These are phyloP conservation scores for Daldinia eschscholtzii DNA, from an alignment of 2,329 filamentous ascomycete species.

Conservation along the genomic window DNA sequence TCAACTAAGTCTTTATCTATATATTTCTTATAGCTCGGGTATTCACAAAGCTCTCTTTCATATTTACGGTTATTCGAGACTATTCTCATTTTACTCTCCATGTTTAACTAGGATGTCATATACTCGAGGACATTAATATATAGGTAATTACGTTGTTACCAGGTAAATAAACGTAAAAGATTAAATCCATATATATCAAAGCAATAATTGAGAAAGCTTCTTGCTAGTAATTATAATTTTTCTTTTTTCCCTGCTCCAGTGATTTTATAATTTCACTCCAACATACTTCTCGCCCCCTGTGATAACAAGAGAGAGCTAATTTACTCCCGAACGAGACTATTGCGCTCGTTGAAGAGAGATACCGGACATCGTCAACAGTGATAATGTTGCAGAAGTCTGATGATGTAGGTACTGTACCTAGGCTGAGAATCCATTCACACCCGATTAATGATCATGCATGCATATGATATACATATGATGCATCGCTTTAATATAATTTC, in stretches of 20 bases:
- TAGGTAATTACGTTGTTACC: too few species aligned
- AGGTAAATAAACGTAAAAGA: not conserved
- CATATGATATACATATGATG: conserved; percentile 10
- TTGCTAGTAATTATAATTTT: not conserved
- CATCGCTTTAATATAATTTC: not conserved
- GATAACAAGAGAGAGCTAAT: not conserved
- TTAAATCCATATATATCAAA: not conserved
- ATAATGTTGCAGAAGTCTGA: not conserved
- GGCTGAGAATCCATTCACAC: not conserved
- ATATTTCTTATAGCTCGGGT: too few species aligned
- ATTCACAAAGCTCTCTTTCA: not conserved
- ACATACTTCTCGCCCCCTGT: not conserved
- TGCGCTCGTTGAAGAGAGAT: not conserved
- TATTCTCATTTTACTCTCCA: too few species aligned
- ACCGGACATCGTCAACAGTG: not conserved
- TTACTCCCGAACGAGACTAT: not conserved
- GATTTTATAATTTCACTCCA: not conserved
- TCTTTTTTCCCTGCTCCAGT: not conserved
- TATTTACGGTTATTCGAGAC: not conserved
- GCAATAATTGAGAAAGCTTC: not conserved
- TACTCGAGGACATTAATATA: too few species aligned
- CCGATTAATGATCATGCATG: conserved; percentile 1
- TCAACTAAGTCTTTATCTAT: too few species aligned
- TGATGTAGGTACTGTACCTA: not conserved
- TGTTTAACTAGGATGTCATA: too few species aligned